A percentile compares a stretch with the other conserved stretches of the same genome.
Evolutionary conservation across 1,284 basidiomycete genomes (phyloP).

Genomic region (Exobasidium rhododendri): DNA sequence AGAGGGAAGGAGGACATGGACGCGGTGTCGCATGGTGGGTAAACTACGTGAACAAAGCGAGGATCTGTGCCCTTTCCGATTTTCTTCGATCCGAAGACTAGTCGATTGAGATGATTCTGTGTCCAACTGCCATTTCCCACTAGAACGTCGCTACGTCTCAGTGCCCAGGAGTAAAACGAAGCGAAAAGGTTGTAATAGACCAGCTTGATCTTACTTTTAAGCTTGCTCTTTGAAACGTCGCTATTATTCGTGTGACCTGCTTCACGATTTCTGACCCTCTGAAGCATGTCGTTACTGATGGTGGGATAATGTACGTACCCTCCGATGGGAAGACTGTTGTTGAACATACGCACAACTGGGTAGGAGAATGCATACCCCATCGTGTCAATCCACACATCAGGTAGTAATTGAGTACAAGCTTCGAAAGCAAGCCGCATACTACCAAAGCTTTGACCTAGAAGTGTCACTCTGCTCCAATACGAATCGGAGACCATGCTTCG

Average conservation of each 20-base stretch:
- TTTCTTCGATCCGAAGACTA: constrained; percentile 30
- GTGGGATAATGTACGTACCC: constrained; percentile 96
- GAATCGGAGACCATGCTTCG: constrained; percentile 74
- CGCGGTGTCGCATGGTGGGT: constrained; percentile 86
- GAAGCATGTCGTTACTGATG: constrained; percentile 87
- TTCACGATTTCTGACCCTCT: constrained; percentile 65
- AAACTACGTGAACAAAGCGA: constrained; percentile 62
- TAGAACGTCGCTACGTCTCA: constrained; percentile 67
- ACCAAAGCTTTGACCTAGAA: constrained; percentile 85
- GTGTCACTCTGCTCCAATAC: constrained; percentile 81
- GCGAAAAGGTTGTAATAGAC: constrained; percentile 86
- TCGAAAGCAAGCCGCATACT: constrained; percentile 79
- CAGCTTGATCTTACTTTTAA: constrained; percentile 69
- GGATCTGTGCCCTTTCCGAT: neutral
- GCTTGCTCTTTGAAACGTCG: constrained; percentile 62
- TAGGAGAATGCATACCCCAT: constrained; percentile 98
- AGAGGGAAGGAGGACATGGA: constrained; percentile 68
- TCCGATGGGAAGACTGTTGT: constrained; percentile 67
- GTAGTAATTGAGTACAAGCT: constrained; percentile 68
- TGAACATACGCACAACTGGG: constrained; percentile 67
- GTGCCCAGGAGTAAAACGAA: constrained; percentile 71
- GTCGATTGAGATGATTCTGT: constrained; percentile 68
- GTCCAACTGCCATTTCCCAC: constrained; percentile 99
- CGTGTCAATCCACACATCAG: constrained; percentile 94
- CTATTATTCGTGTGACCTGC: constrained; percentile 67